Conservation (phyloP, 345 rosid genomes). For the rapeseed (Brassica napus) region DNA sequence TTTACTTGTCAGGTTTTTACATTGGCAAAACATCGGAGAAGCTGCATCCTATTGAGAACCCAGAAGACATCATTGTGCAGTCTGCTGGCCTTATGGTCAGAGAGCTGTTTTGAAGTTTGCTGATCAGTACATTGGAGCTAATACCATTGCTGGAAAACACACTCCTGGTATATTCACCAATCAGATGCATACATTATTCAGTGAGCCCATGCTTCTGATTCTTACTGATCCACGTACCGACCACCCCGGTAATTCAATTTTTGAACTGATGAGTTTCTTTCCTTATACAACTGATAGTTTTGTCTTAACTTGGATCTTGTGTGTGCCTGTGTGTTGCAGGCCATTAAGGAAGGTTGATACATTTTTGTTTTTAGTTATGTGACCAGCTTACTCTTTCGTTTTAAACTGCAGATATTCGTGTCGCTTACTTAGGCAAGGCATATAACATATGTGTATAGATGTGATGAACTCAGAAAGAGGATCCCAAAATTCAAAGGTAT, state of each 20-base stretch:
- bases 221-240: too few relatives aligned
- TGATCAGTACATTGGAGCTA: slow-evolving; percentile 22
- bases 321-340: slow-evolving; percentile 36
- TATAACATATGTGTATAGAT: slow-evolving; percentile 80
- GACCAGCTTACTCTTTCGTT: slow-evolving; percentile 24
- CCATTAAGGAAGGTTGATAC: slow-evolving; percentile 67
- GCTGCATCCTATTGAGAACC: slow-evolving; percentile 68
- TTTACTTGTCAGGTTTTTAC: slow-evolving; percentile 50
- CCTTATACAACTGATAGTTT: background rate
- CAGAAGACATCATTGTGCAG: slow-evolving; percentile 77
- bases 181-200: too few relatives aligned
- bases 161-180: too few relatives aligned
- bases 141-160: too few relatives aligned
- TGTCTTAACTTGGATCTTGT: background rate
- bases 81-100: slow-evolving; percentile 87
- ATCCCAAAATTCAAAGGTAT: slow-evolving; percentile 62
- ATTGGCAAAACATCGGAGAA: slow-evolving; percentile 84
- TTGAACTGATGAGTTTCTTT: too few relatives aligned
- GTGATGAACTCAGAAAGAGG: slow-evolving; percentile 51
- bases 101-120: slow-evolving; percentile 85
- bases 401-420: slow-evolving; percentile 70
- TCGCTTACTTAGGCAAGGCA: slow-evolving; percentile 94
- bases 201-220: too few relatives aligned
- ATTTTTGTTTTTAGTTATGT: slow-evolving; percentile 5
- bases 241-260: too few relatives aligned